Evolutionary conservation across 208 protist genomes (phyloP), one percentile per base, ranked within the genome.

Genomic region (Herpetomonas muscarum): DNA sequence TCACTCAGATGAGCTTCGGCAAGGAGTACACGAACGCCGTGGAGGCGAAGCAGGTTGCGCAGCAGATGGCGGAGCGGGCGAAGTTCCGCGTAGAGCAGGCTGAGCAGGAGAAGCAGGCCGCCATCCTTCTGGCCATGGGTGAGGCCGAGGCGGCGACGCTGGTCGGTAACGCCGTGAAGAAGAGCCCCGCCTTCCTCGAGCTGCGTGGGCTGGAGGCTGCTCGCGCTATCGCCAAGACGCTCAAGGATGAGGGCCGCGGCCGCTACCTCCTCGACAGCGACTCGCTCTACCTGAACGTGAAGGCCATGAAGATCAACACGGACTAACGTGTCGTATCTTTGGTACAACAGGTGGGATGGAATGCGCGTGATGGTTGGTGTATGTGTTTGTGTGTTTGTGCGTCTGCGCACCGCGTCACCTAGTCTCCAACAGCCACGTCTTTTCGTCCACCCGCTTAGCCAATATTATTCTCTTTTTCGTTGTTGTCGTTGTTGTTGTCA

Each of bases 1-100:
- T 99, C 61, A 96, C 95, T 1, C 90, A 98, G 66, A 95, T 98
- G 81, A 96, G 85, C 61, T 98, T 98, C 56, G 89, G 93, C 22
- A 93, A 91, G 50, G 94, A 98, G 69, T 98, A 97, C 73, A 97
- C 93, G 19, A 75, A 76, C 46, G 94, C 96, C 28, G 93, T 98
- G 58, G 96, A 98, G 79, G 71, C 84, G 51, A 98, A 98, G 75
- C 96, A 98, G 76, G 90, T 98, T 49, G 96, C 94, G 1, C 93
- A 98, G 81, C 96, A 98, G 77, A 96, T 96, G 76, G 94, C 96
- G 2, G 94, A 98, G 81, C 87, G 94, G 12, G 88, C 91, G 34
- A 94, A 93, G 65, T 98, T 93, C 70, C 74, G 89, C 49, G 96
- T 98, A 10, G 88, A 97, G 68, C 95, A 98, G 64, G 87, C 93